Base-by-base conservation (phyloP, 768 basidiomycete species). In the Boletus rufocinnamomeus region DNA sequence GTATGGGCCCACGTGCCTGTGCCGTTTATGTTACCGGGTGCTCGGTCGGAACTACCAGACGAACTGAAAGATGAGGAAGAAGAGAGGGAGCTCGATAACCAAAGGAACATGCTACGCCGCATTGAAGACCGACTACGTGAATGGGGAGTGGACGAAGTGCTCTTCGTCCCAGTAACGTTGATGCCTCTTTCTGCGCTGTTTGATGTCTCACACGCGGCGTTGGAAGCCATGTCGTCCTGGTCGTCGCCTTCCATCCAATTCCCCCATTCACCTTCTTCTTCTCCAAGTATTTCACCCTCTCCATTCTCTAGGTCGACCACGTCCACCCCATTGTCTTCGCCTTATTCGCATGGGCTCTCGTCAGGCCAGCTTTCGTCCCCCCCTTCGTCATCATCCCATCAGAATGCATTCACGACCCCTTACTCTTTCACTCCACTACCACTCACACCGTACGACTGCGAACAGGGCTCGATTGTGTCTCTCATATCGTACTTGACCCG, bases 71-170 rank as follows among this genome's bases (percentile, higher is more conserved):
- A 71, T 44, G 76, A 74, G 34, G 72, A 71, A 17, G 68, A 66
- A 51, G 65, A 69, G 54, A 66, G 59, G 51, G 74, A 75, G 61
- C 73, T 82, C 14, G 77, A 78, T 34, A 72, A 68, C 47, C 76
- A 76, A 41, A 72, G 77, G 52, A 63, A 60, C 46, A 76, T 76
- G n/a, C 79, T 85, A 74, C 71, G 67, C 17, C 66, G 68, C 27
- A 71, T 85, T 4, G 83, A 86, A 67, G 77, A 79, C 52, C 75
- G 84, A 17, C 79, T 88, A 49, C 79, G 85, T 40, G 75, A 68
- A 28, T 89, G 89, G 83, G 92, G 91, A 46, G 89, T 82, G 3
- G 87, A 90, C 62, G 91, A 90, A 61, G 84, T 93, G 10, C 79
- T 91, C 25, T 88, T 90, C 61, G 91, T 74, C 32, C 54, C 73